Evolutionary conservation across 495 filamentous ascomycete genomes (phyloP).

Genomic region (Choiromyces venosus): DNA sequence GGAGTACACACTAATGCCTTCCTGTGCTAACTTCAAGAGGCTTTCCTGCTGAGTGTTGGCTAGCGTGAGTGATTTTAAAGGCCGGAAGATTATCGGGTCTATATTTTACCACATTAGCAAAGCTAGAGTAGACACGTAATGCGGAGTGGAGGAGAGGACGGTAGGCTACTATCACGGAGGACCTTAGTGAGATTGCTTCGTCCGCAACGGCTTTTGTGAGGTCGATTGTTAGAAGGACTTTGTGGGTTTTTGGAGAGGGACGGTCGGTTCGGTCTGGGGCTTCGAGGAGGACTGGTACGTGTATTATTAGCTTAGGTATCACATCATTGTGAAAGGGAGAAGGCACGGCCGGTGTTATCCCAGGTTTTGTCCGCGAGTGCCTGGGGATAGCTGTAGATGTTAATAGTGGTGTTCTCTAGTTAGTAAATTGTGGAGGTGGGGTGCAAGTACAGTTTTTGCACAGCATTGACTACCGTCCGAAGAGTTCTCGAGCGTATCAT

Average conservation of each 20-base stretch:
- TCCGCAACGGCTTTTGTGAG: constrained; percentile 83
- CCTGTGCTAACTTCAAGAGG: constrained; percentile 72
- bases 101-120: constrained; percentile 6
- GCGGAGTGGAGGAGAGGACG: constrained; percentile 52
- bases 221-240: constrained; percentile 85
- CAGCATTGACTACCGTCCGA: constrained; percentile 67
- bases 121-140: constrained; percentile 22
- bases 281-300: constrained; percentile 63
- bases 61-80: constrained; percentile 79
- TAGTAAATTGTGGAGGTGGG: constrained; percentile 15
- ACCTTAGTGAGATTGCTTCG: constrained; percentile 72
- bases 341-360: constrained; percentile 82
- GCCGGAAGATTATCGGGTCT: constrained; percentile 96
- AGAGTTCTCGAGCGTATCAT: constrained; percentile 60
- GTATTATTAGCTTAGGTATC: neutral
- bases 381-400: constrained; percentile 61
- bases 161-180: constrained; percentile 79
- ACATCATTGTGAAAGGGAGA: neutral
- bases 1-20: constrained; percentile 70
- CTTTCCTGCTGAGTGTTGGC: constrained; percentile 79
- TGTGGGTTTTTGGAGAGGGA: constrained; percentile 51
- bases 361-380: constrained; percentile 81
- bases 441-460: constrained; percentile 65
- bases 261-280: constrained; percentile 48
- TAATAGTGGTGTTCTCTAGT: constrained; percentile 19